Percentiles rank a stretch among this genome's conserved stretches.
Conservation (phyloP, 2,329 filamentous ascomycete genomes). For the Parasarocladium wereldwijsianum region DNA sequence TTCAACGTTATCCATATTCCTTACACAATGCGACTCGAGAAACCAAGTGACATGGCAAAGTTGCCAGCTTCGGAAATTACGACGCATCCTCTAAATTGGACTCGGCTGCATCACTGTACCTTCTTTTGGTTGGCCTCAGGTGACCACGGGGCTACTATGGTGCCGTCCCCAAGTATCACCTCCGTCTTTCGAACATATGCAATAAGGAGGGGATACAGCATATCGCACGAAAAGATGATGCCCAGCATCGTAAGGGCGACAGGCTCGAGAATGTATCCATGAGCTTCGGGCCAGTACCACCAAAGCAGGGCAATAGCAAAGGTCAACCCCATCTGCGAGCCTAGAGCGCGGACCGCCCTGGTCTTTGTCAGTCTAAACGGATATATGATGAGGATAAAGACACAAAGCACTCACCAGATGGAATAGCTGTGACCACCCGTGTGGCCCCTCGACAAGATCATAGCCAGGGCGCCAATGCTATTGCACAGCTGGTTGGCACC, state of each 20-base stretch:
- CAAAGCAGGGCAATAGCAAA: conserved; percentile 24
- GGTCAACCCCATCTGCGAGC: conserved; percentile 26
- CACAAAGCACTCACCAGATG: conserved; percentile 27
- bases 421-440: conserved; percentile 31
- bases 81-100: too few relatives aligned
- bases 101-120: too few relatives aligned
- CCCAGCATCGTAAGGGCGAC: conserved; percentile 26
- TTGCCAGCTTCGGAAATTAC: too few relatives aligned
- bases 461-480: conserved; percentile 24
- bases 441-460: conserved; percentile 29
- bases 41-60: too few relatives aligned
- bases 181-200: conserved; percentile 23
- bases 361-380: too few relatives aligned
- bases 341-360: conserved; percentile 28
- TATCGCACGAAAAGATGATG: conserved; percentile 24
- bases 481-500: conserved; percentile 26
- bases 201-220: conserved; percentile 29
- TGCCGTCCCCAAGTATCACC: conserved; percentile 21
- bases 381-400: not conserved
- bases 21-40: too few relatives aligned
- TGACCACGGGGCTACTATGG: conserved; percentile 12
- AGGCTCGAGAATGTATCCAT: conserved; percentile 29
- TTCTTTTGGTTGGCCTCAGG: conserved; percentile 2
- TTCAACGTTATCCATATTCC: too few relatives aligned
- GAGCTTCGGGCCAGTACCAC: conserved; percentile 35